These are phyloP conservation scores for Metarhizium anisopliae DNA, from an alignment of 2,329 filamentous ascomycete species.

Conservation along the genomic window DNA sequence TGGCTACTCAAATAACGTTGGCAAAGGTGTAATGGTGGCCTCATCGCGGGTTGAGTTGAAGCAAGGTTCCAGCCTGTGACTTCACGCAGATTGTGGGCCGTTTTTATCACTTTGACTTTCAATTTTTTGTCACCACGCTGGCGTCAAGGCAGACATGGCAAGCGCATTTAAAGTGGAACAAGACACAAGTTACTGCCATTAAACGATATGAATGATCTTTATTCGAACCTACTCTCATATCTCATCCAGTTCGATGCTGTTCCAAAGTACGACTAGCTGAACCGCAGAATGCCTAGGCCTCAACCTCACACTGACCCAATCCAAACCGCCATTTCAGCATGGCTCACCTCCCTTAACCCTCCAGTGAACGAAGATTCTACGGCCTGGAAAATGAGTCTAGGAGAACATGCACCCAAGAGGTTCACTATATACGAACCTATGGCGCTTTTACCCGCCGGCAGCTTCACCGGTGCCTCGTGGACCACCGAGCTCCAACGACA, in stretches of 20 bases:
- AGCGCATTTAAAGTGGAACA: not conserved
- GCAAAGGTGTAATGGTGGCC: not conserved
- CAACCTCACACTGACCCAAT: conserved; percentile 19
- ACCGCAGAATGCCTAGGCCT: conserved; percentile 16
- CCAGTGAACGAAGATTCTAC: not conserved
- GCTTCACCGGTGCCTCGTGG: conserved; percentile 39
- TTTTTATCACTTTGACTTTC: not conserved
- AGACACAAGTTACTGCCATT: not conserved
- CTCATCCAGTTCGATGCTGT: not conserved
- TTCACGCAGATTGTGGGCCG: not conserved
- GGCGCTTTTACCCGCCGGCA: conserved; percentile 49
- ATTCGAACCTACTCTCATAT: not conserved
- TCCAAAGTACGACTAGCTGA: not conserved
- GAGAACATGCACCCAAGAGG: conserved; percentile 40
- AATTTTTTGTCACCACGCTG: not conserved
- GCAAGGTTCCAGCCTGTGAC: not conserved
- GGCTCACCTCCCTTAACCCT: conserved; percentile 14
- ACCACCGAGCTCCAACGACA: conserved; percentile 21
- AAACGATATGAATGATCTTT: not conserved
- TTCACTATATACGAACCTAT: conserved; percentile 55
- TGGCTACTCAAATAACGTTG: conserved; percentile 2
- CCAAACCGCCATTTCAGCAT: conserved; percentile 20
- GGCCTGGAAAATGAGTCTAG: conserved; percentile 19
- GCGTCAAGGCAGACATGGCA: not conserved
- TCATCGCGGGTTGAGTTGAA: not conserved